Evolutionary conservation across 2,329 filamentous ascomycete species (phyloP).

Genomic region (Nemania serpens): DNA sequence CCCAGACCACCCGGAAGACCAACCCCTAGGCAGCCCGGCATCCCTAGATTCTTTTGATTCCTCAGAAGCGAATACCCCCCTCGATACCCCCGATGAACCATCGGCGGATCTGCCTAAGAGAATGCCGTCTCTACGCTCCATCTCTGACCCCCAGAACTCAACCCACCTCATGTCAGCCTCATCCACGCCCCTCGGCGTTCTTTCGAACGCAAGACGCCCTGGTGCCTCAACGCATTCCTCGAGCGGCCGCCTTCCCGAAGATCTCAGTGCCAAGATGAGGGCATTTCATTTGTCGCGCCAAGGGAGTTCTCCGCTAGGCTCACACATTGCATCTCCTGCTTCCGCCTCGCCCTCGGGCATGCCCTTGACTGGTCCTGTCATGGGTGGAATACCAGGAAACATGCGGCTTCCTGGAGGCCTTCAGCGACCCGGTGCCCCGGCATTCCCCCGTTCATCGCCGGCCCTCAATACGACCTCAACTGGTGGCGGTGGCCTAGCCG

Average conservation of each 20-base stretch:
- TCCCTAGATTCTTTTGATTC: conserved; percentile 51
- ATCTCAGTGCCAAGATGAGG: conserved; percentile 53
- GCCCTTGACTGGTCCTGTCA: conserved; percentile 37
- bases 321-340: conserved; percentile 39
- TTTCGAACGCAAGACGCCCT: conserved; percentile 68
- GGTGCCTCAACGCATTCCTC: conserved; percentile 48
- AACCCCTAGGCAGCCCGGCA: conserved; percentile 46
- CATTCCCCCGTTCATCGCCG: conserved; percentile 60
- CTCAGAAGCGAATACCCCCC: conserved; percentile 55
- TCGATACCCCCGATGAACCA: conserved; percentile 46
- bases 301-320: conserved; percentile 43
- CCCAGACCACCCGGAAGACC: conserved; percentile 27
- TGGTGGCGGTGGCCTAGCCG: conserved; percentile 55
- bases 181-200: conserved; percentile 81
- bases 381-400: conserved; percentile 47
- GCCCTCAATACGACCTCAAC: conserved; percentile 32
- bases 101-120: conserved; percentile 51
- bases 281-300: conserved; percentile 53
- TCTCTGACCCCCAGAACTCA: conserved; percentile 60
- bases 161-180: conserved; percentile 69
- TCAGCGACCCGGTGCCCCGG: conserved; percentile 52
- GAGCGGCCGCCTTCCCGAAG: conserved; percentile 48
- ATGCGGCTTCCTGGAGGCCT: conserved; percentile 50
- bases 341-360: conserved; percentile 39
- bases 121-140: conserved; percentile 62